Percentiles rank a stretch among this genome's conserved stretches.
These are phyloP conservation scores for Dioszegia hungarica DNA, from an alignment of 768 basidiomycete genomes.

Conservation along the genomic window DNA sequence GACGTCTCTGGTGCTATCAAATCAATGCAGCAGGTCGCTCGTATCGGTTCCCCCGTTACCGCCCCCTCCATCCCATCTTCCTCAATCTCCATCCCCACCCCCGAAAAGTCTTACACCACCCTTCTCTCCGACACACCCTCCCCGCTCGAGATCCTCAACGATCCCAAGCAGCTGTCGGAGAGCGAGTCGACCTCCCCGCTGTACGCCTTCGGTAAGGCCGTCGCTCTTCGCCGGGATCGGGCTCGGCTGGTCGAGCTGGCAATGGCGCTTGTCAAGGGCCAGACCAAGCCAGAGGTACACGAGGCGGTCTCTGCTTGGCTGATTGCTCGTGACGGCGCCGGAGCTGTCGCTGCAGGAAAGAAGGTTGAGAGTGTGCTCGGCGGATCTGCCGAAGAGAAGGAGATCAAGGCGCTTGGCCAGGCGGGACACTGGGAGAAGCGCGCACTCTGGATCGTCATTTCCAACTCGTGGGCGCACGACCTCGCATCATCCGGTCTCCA, in stretches of 20 bases:
- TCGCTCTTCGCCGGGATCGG: constrained; percentile 74
- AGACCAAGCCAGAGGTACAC: constrained; percentile 59
- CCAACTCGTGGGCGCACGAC: constrained; percentile 97
- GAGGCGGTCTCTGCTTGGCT: constrained; percentile 71
- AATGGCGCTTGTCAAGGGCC: constrained; percentile 59
- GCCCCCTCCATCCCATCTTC: constrained; percentile 28
- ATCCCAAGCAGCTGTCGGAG: constrained; percentile 64
- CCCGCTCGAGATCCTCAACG: constrained; percentile 73
- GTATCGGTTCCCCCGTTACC: constrained; percentile 21
- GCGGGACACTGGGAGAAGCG: constrained; percentile 61
- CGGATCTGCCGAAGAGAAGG: constrained; percentile 52
- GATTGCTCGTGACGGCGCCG: constrained; percentile 63
- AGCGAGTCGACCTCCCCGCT: constrained; percentile 85
- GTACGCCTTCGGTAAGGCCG: constrained; percentile 85
- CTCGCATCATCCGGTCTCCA: constrained; percentile 92
- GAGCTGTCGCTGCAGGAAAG: constrained; percentile 56
- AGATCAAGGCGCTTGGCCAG: constrained; percentile 59
- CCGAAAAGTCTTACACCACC: constrained; percentile 86
- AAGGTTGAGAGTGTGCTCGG: constrained; percentile 57
- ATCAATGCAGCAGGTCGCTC: constrained; percentile 52
- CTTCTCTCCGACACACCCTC: constrained; percentile 74
- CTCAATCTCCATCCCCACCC: constrained; percentile 61
- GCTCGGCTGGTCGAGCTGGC: constrained; percentile 62
- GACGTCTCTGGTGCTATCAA: constrained; percentile 43
- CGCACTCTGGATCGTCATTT: constrained; percentile 95